A percentile compares a stretch with the other conserved stretches of the same genome.
These are phyloP conservation scores for Isatis tinctoria DNA, from an alignment of 345 rosid species.

Conservation along the genomic window DNA sequence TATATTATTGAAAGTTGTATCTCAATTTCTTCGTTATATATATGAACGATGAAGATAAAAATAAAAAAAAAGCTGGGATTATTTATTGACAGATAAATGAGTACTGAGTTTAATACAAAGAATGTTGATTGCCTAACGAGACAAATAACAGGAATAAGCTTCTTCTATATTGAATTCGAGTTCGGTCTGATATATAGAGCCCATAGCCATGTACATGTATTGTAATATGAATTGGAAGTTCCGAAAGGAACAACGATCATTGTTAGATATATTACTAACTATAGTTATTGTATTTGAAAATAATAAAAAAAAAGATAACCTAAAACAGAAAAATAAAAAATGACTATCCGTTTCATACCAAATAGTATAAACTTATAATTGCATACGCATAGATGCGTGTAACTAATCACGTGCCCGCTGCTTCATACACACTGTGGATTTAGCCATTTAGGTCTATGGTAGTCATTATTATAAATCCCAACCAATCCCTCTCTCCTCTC, in stretches of 20 bases:
- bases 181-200: background rate
- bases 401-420: constrained; percentile 21
- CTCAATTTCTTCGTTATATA: background rate
- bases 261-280: background rate
- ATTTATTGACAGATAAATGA: background rate
- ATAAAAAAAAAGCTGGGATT: background rate
- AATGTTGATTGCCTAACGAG: background rate
- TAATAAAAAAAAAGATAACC: background rate
- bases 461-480: constrained; percentile 15
- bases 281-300: background rate
- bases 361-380: constrained; percentile 3
- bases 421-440: background rate
- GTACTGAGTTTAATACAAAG: background rate
- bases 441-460: background rate
- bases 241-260: background rate
- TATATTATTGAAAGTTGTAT: background rate
- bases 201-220: background rate
- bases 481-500: background rate
- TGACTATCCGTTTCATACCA: background rate
- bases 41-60: background rate
- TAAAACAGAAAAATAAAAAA: background rate
- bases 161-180: background rate
- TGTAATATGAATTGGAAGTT: background rate
- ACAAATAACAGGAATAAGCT: background rate
- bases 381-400: constrained; percentile 16